Conservation (phyloP, 306 rosid genomes). For the Vigna reflexopilosa region DNA sequence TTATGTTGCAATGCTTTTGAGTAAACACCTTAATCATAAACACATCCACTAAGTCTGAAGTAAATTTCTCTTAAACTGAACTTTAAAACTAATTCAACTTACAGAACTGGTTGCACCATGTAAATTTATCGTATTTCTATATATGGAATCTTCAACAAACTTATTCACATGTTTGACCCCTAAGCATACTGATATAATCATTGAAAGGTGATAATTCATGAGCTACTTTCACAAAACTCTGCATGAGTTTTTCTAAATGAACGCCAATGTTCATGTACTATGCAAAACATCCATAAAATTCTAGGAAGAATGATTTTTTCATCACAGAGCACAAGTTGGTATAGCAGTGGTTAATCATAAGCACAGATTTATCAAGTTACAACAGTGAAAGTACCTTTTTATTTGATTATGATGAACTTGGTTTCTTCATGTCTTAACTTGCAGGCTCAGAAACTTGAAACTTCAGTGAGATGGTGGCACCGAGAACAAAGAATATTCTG, state of each 20-base stretch:
- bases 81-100: too few relatives aligned
- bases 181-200: neutral
- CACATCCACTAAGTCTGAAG: too few relatives aligned
- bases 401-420: neutral
- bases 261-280: neutral
- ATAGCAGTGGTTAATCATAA: neutral
- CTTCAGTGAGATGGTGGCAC: slow-evolving; percentile 53
- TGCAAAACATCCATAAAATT: neutral
- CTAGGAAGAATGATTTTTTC: neutral
- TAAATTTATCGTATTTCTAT: too few relatives aligned
- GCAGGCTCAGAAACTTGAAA: slow-evolving; percentile 76
- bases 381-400: neutral
- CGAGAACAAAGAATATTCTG: slow-evolving; percentile 27
- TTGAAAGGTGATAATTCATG: neutral
- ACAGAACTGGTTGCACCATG: too few relatives aligned
- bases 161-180: neutral
- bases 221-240: neutral
- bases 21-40: neutral
- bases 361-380: neutral
- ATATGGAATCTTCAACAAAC: neutral
- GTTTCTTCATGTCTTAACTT: neutral
- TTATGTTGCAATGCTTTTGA: neutral
- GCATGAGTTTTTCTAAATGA: neutral
- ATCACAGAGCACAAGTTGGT: neutral
- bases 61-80: too few relatives aligned